These are phyloP conservation scores for Pseudoneurospora amorphoporcata DNA, from an alignment of 495 filamentous ascomycete genomes.

Conservation along the genomic window DNA sequence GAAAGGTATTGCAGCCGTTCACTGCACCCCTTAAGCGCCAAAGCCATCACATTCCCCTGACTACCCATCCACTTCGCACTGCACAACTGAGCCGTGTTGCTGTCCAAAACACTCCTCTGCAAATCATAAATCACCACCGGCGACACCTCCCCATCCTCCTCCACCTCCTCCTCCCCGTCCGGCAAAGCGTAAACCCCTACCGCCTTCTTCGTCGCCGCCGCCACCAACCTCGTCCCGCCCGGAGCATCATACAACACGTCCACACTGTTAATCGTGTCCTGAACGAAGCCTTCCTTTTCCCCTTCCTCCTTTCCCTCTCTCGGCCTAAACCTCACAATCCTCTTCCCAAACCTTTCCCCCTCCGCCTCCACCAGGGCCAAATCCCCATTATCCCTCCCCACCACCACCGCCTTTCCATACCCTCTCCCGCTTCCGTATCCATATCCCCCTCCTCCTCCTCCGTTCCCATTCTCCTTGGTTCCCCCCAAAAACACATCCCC, in stretches of 20 bases:
- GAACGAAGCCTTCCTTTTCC: not conserved
- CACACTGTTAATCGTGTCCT: constrained; percentile 25
- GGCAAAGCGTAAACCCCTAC: constrained; percentile 22
- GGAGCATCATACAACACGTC: constrained; percentile 15
- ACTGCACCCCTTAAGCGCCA: constrained; percentile 24
- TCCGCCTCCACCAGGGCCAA: constrained; percentile 29
- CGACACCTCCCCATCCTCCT: constrained; percentile 1
- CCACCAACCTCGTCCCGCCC: constrained; percentile 4
- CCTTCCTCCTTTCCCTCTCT: not conserved
- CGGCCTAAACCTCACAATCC: constrained; percentile 18
- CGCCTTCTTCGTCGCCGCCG: constrained; percentile 18
- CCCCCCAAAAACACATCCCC: not conserved
- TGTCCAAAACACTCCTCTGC: not conserved
- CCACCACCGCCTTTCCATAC: constrained; percentile 19
- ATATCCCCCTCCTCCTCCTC: not conserved
- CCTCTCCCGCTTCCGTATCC: constrained; percentile 1
- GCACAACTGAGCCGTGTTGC: constrained; percentile 10
- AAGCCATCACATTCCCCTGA: constrained; percentile 22
- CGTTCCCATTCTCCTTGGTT: not conserved
- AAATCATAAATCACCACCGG: constrained; percentile 16
- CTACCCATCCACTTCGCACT: constrained; percentile 27
- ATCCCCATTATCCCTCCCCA: constrained; percentile 34
- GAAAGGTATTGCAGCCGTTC: constrained; percentile 29
- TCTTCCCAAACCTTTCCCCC: constrained; percentile 21
- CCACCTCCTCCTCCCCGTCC: not conserved